Evolutionary conservation across 225 moss, liverwort and hornwort species (phyloP).

Genomic region (Pseudisothecium myosuroides): DNA sequence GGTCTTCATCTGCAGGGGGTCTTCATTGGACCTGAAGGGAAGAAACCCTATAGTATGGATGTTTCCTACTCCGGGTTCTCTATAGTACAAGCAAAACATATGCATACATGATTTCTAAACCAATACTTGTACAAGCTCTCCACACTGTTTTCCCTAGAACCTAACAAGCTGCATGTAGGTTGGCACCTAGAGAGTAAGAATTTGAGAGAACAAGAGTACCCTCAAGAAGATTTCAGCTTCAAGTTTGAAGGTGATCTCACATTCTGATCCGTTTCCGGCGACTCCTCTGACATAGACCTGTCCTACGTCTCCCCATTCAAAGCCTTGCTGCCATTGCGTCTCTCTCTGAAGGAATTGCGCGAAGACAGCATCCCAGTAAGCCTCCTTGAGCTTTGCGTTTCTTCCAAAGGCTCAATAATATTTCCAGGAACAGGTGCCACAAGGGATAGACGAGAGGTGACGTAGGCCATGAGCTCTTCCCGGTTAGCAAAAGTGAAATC

Average conservation of each 20-base stretch:
- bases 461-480: slow-evolving; percentile 79
- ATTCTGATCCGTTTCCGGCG: not conserved
- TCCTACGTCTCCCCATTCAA: not conserved
- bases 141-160: not conserved
- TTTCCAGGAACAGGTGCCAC: slow-evolving; percentile 20
- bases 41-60: not conserved
- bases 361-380: slow-evolving; percentile 10
- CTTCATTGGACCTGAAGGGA: not conserved
- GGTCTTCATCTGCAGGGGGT: not conserved
- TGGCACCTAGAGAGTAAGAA: not conserved
- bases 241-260: not conserved
- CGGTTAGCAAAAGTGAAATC: slow-evolving; percentile 84
- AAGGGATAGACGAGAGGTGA: slow-evolving; percentile 68
- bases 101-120: not conserved
- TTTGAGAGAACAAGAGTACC: not conserved
- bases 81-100: not conserved
- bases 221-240: slow-evolving; percentile 3
- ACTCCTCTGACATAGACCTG: not conserved
- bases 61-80: not conserved
- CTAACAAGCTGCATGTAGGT: not conserved
- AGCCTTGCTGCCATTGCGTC: not conserved
- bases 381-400: slow-evolving; percentile 19
- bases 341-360: not conserved
- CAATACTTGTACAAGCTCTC: not conserved
- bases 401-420: slow-evolving; percentile 17